These are phyloP conservation scores for Annulohypoxylon bovei DNA, from an alignment of 495 filamentous ascomycete genomes.

Conservation along the genomic window DNA sequence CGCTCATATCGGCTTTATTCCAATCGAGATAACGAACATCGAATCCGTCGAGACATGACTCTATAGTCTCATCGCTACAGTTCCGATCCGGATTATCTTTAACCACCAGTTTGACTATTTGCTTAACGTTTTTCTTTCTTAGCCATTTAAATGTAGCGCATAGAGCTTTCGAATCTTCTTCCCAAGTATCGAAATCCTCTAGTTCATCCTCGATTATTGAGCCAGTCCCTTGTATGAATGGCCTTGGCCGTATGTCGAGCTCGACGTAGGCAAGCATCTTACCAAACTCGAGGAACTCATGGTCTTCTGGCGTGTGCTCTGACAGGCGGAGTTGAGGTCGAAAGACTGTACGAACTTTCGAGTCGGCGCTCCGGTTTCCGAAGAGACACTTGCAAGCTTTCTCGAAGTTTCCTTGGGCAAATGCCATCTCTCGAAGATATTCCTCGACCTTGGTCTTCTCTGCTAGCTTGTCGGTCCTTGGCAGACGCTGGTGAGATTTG, in stretches of 20 bases:
- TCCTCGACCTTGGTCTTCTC: conserved; percentile 19
- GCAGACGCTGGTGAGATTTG: conserved; percentile 16
- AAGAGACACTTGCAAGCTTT: conserved; percentile 22
- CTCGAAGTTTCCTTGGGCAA: conserved; percentile 23
- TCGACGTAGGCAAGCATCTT: conserved; percentile 26
- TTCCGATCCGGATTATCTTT: conserved; percentile 16
- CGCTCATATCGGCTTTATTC: conserved; percentile 51
- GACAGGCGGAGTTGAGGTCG: conserved; percentile 16
- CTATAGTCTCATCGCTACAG: conserved; percentile 51
- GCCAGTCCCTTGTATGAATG: neutral
- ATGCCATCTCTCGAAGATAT: conserved; percentile 25
- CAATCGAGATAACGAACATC: conserved; percentile 52
- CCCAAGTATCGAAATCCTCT: conserved; percentile 9
- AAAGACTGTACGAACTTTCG: conserved; percentile 23
- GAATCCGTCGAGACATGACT: conserved; percentile 41
- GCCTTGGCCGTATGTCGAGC: conserved; percentile 12
- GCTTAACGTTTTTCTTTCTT: conserved; percentile 23
- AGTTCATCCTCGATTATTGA: neutral
- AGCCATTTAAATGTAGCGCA: conserved; percentile 29
- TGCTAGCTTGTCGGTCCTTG: conserved; percentile 9
- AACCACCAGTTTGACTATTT: conserved; percentile 28
- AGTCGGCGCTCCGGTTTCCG: conserved; percentile 24
- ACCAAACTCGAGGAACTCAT: conserved; percentile 23
- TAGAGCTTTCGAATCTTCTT: conserved; percentile 23
- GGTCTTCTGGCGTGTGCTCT: conserved; percentile 20